Evolutionary conservation across 176 grass and related monocot species (phyloP).

Genomic region (Pharus latifolius): DNA sequence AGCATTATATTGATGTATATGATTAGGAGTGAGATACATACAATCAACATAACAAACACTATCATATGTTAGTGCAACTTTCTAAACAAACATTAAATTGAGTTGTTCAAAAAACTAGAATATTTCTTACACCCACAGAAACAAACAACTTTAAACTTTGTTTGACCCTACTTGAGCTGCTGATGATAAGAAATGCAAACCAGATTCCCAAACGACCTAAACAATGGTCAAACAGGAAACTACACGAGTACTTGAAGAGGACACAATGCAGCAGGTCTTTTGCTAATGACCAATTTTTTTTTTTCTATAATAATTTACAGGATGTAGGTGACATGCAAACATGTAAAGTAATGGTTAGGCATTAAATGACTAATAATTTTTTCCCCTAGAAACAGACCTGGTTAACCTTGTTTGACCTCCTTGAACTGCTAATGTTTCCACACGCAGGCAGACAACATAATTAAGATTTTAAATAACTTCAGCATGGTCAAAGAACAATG

Average conservation of each 20-base stretch:
- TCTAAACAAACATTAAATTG: neutral
- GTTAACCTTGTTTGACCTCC: constrained; percentile 50
- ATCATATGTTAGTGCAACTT: neutral
- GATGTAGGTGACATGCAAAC: constrained; percentile 1
- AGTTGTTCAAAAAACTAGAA: neutral
- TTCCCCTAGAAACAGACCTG: constrained; percentile 6
- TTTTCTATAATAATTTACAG: neutral
- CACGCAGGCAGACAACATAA: constrained; percentile 7
- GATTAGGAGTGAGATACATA: neutral
- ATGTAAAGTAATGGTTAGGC: constrained; percentile 6
- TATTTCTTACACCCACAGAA: neutral
- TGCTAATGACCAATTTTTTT: neutral
- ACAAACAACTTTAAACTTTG: no score
- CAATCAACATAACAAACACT: neutral
- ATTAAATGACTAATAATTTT: constrained; percentile 28
- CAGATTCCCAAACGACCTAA: neutral
- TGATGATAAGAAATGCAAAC: neutral
- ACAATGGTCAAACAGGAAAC: neutral
- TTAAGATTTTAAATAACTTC: no score
- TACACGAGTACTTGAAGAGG: neutral
- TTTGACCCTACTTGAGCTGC: neutral
- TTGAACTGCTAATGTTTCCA: constrained; percentile 18
- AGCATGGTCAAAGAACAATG: constrained; percentile 28
- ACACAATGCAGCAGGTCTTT: constrained; percentile 8
- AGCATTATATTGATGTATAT: no score